Evolutionary conservation across 2,329 filamentous ascomycete species (phyloP).

Genomic region (Fonsecaea monophora): DNA sequence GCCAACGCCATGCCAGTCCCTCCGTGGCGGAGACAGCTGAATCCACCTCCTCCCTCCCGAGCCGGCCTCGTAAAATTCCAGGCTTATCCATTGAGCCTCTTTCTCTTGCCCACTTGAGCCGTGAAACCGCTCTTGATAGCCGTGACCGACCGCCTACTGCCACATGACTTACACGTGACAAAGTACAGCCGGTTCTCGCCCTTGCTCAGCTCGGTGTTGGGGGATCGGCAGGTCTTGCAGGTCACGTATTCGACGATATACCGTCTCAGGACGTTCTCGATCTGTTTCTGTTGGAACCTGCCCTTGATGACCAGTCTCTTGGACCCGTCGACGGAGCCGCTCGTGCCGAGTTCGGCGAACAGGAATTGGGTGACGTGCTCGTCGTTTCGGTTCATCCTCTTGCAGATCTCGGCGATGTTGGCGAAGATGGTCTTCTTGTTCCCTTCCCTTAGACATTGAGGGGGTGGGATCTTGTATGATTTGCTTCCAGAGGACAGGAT

Average conservation of each 20-base stretch:
- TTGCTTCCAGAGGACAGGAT: slow-evolving; percentile 85
- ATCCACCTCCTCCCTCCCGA: not conserved
- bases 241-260: slow-evolving; percentile 91
- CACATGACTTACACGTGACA: slow-evolving; percentile 92
- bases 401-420: slow-evolving; percentile 98
- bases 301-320: slow-evolving; percentile 97
- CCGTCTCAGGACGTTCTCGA: slow-evolving; percentile 94
- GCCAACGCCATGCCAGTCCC: not conserved
- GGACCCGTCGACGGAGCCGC: slow-evolving; percentile 90
- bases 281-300: slow-evolving; percentile 99
- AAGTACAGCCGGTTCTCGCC: slow-evolving; percentile 99
- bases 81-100: slow-evolving; percentile 81
- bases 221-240: slow-evolving; percentile 96
- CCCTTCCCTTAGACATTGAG: slow-evolving; percentile 98
- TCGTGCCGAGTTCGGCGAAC: slow-evolving; percentile 97
- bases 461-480: slow-evolving; percentile 99
- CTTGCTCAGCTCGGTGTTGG: slow-evolving; percentile 96
- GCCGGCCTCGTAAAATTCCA: not conserved
- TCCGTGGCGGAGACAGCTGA: not conserved
- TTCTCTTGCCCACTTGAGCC: slow-evolving; percentile 98
- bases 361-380: slow-evolving; percentile 97
- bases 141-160: slow-evolving; percentile 83
- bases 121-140: slow-evolving; percentile 99
- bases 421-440: slow-evolving; percentile 99
- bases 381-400: slow-evolving; percentile 98